These are phyloP conservation scores for Pyrus hybrid DNA, from an alignment of 331 rosid genomes.

Conservation along the genomic window DNA sequence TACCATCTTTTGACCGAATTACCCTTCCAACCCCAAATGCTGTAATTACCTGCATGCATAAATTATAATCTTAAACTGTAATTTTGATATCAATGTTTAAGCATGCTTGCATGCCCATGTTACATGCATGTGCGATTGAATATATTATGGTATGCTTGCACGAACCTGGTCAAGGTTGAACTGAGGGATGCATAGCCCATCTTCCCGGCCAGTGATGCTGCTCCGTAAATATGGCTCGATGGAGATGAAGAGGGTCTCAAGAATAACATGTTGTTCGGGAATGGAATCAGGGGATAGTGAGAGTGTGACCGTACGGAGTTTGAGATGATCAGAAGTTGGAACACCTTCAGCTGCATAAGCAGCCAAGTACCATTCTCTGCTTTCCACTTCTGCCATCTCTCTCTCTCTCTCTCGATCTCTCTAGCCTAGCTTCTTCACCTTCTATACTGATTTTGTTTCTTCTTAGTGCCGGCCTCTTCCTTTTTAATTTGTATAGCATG, in stretches of 20 bases:
- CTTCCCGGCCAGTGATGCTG: conserved; percentile 30
- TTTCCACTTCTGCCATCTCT: conserved; percentile 10
- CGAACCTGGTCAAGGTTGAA: conserved; percentile 25
- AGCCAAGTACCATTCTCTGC: conserved; percentile 48
- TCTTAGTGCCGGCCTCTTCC: too few relatives aligned
- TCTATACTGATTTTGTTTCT: too few relatives aligned
- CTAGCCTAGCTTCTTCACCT: too few relatives aligned
- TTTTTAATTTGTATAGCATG: too few relatives aligned
- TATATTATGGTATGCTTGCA: too few relatives aligned
- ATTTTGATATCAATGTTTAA: background rate
- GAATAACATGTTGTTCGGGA: conserved; percentile 29
- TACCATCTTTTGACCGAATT: conserved; percentile 23
- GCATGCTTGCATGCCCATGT: too few relatives aligned
- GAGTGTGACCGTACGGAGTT: conserved; percentile 32
- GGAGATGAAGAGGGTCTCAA: conserved; percentile 34
- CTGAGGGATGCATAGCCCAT: conserved; percentile 32
- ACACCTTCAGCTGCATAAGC: conserved; percentile 36
- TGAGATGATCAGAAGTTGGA: conserved; percentile 48
- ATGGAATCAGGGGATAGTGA: conserved; percentile 25
- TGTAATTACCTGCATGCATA: conserved; percentile 28
- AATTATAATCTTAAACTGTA: background rate
- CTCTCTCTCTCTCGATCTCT: background rate
- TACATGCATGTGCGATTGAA: background rate
- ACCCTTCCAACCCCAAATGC: conserved; percentile 35
- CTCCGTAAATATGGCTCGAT: conserved; percentile 47